Conservation (phyloP, 2,329 filamentous ascomycete species). For the Emmonsia crescens region DNA sequence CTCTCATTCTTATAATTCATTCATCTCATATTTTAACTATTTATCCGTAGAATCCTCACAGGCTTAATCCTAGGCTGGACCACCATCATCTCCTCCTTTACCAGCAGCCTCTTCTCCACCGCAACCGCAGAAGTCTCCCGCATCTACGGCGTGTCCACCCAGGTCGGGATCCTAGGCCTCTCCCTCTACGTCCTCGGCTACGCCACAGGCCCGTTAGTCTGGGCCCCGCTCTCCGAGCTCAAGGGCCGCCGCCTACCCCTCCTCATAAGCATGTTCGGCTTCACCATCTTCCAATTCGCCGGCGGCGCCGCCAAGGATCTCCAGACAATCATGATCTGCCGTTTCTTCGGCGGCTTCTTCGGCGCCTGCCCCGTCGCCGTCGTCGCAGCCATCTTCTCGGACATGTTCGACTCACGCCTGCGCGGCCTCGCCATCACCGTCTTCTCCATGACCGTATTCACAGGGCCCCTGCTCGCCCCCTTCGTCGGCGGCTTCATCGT, state of each 20-base stretch:
- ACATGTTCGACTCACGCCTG: slow-evolving; percentile 43
- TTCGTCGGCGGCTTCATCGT: slow-evolving; percentile 47
- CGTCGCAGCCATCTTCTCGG: slow-evolving; percentile 46
- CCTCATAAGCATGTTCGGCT: slow-evolving; percentile 40
- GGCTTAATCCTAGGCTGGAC: slow-evolving; percentile 34
- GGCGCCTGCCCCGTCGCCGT: slow-evolving; percentile 44
- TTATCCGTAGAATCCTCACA: slow-evolving; percentile 6
- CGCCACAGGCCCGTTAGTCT: slow-evolving; percentile 39
- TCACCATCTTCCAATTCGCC: slow-evolving; percentile 40
- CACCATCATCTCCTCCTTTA: slow-evolving; percentile 45
- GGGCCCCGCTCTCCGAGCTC: slow-evolving; percentile 45
- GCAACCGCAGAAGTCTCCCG: slow-evolving; percentile 48
- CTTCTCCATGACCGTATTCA: slow-evolving; percentile 43
- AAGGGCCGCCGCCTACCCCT: slow-evolving; percentile 40
- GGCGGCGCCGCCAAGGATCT: slow-evolving; percentile 42
- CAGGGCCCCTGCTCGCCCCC: slow-evolving; percentile 42
- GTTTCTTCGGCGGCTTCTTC: slow-evolving; percentile 45
- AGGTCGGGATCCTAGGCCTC: slow-evolving; percentile 31
- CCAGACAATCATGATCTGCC: slow-evolving; percentile 43
- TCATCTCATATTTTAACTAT: no score
- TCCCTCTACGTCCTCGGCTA: slow-evolving; percentile 38
- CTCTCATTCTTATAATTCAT: background rate
- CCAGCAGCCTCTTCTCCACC: slow-evolving; percentile 58
- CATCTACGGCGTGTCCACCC: slow-evolving; percentile 46
- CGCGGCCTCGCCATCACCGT: slow-evolving; percentile 38